These are phyloP conservation scores for Pseudonitzschia delicatissima DNA, from an alignment of 108 stramenopile genomes.

Conservation along the genomic window DNA sequence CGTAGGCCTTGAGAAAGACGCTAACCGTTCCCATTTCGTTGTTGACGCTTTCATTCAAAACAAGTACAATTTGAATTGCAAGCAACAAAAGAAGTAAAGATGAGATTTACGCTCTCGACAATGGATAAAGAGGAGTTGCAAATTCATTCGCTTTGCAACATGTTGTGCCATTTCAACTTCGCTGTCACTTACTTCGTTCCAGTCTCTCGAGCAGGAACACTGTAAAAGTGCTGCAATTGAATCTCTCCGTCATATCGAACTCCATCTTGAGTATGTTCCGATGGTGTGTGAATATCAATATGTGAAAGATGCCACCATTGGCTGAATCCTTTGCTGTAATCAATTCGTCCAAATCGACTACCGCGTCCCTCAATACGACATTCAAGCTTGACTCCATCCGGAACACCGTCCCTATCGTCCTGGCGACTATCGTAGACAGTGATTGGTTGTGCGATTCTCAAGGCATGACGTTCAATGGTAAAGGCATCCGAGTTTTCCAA, in stretches of 20 bases:
- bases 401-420: conserved; percentile 22
- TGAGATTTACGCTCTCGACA: background rate
- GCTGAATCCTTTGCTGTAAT: conserved; percentile 47
- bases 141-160: background rate
- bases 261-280: conserved; percentile 50
- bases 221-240: conserved; percentile 40
- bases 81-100: background rate
- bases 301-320: conserved; percentile 46
- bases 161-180: background rate
- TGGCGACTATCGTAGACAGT: conserved; percentile 12
- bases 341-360: conserved; percentile 32
- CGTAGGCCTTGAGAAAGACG: conserved; percentile 41
- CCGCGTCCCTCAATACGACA: conserved; percentile 24
- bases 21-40: conserved; percentile 37
- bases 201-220: conserved; percentile 2
- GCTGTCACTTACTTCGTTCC: background rate
- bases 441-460: conserved; percentile 35
- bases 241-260: conserved; percentile 50
- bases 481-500: conserved; percentile 28
- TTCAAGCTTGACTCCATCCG: background rate
- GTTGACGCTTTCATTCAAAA: conserved; percentile 4
- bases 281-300: conserved; percentile 46
- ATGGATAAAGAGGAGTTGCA: background rate
- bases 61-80: background rate
- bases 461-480: conserved; percentile 43